Evolutionary conservation across 73 alveolate species (phyloP).

Genomic region (Stentor coeruleus): DNA sequence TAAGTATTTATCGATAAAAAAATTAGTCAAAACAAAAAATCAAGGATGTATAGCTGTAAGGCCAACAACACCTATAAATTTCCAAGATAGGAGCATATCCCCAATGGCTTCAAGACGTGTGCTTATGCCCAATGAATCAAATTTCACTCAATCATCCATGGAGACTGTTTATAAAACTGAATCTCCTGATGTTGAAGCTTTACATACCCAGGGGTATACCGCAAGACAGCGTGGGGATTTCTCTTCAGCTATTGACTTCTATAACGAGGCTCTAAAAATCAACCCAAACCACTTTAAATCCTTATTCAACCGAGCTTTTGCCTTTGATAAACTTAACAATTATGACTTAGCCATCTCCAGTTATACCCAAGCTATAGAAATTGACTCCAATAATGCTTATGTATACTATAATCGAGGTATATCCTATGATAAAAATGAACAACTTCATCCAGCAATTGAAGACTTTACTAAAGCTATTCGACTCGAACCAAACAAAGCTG

Average conservation of each 20-base stretch:
- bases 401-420: slow-evolving; percentile 97
- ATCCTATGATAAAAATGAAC: slow-evolving; percentile 90
- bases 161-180: slow-evolving; percentile 24
- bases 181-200: slow-evolving; percentile 24
- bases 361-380: slow-evolving; percentile 84
- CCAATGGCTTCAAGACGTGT: slow-evolving; percentile 14
- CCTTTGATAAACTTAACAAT: slow-evolving; percentile 91
- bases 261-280: slow-evolving; percentile 68
- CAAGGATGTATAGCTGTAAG: background rate
- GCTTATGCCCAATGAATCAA: slow-evolving; percentile 30
- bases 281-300: slow-evolving; percentile 75
- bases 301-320: slow-evolving; percentile 92
- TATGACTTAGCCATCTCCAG: slow-evolving; percentile 87
- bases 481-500: slow-evolving; percentile 91
- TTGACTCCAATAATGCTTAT: slow-evolving; percentile 91
- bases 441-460: slow-evolving; percentile 83
- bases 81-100: slow-evolving; percentile 31
- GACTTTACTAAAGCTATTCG: slow-evolving; percentile 91
- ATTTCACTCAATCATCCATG: background rate
- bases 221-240: slow-evolving; percentile 74
- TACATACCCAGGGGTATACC: slow-evolving; percentile 52
- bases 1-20: slow-evolving; percentile 28
- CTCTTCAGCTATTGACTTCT: slow-evolving; percentile 55
- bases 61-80: background rate
- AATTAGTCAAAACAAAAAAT: slow-evolving; percentile 14